Base-by-base conservation (phyloP, 805 yeast genomes). In the Grigorovia transvaalensis region DNA sequence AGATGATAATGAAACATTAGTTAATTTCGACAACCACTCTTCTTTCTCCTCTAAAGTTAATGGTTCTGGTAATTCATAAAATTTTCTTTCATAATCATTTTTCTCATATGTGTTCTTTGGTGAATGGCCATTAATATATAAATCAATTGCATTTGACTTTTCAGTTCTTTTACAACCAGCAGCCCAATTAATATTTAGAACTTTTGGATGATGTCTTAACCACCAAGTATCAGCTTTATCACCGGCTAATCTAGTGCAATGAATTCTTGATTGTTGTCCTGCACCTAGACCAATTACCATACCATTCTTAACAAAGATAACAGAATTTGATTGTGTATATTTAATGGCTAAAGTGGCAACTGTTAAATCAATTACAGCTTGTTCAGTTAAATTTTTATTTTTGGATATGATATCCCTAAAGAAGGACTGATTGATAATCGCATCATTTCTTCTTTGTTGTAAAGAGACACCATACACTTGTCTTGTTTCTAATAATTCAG, bases 171-270 rank as follows among this genome's bases (percentile, higher is more conserved):
- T 93, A 60, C 85, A 85, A 66, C 98, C 98, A 76, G 88, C 88
- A 57, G 96, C 95, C 98, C 98, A 93, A 74, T 91, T 80, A 81
- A 93, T 85, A 23, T 74, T 93, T 54, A 93, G 74, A 9, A 93
- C 98, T 68, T 76, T 81, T 60, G 98, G 98, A 73, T 93, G 99
- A 73, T 93, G 98, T 78, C 99, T 85, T 67, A 93, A 80, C 99
- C 99, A 93, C 98, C 98, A 93, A 80, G 90, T 90, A 72, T 93
- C 97, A 59, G 98, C 96, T 78, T 93, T 93, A 67, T 93, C 99
- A 70, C 99, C 99, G 50, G 99, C 99, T 62, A 93, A 80, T 76
- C 99, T 85, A 48, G 99, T 93, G 76, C 99, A 93, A 77, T 93
- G 99, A 66, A 93, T 93, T 75, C 99, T 84, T 52, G 97, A 89